phyloP scores from a whole-genome alignment of 495 filamentous ascomycete species.

The Podospora anserina region DNA sequence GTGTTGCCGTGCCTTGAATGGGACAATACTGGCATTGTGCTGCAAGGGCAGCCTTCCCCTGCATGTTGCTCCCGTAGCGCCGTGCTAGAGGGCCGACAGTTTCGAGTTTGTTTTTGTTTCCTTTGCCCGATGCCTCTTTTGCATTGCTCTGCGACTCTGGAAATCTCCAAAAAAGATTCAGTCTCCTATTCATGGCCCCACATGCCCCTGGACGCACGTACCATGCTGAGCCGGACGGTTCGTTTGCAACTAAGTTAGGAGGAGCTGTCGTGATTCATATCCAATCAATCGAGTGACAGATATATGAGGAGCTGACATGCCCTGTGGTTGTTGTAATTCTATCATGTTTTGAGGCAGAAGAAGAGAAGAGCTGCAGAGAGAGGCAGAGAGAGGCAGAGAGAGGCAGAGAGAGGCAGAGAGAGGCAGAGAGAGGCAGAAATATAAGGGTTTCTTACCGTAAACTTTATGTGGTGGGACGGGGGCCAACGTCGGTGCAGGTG shows the following conservation, averaged over 20 bases:
- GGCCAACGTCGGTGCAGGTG: neutral
- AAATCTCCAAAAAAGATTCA: neutral
- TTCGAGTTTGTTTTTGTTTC: constrained; percentile 10
- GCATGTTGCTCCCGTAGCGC: constrained; percentile 4
- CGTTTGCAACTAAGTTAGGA: neutral
- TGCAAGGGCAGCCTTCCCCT: constrained; percentile 6
- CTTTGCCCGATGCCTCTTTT: neutral
- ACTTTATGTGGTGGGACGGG: neutral
- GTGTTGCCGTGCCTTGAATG: constrained; percentile 2
- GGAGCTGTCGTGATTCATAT: neutral
- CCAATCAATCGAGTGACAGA: neutral
- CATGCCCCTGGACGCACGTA: constrained; percentile 14
- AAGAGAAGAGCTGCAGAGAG: neutral
- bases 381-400: neutral
- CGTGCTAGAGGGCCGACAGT: neutral
- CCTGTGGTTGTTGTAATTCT: neutral
- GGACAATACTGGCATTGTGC: neutral
- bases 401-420: neutral
- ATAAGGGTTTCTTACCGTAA: neutral
- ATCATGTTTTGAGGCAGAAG: too few relatives aligned
- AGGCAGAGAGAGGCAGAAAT: neutral
- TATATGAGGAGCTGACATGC: neutral
- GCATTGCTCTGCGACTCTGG: neutral
- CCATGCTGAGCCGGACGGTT: neutral
- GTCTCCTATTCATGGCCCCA: constrained; percentile 14